Conservation (phyloP, 805 yeast genomes). For the Kodamaea sagamina region DNA sequence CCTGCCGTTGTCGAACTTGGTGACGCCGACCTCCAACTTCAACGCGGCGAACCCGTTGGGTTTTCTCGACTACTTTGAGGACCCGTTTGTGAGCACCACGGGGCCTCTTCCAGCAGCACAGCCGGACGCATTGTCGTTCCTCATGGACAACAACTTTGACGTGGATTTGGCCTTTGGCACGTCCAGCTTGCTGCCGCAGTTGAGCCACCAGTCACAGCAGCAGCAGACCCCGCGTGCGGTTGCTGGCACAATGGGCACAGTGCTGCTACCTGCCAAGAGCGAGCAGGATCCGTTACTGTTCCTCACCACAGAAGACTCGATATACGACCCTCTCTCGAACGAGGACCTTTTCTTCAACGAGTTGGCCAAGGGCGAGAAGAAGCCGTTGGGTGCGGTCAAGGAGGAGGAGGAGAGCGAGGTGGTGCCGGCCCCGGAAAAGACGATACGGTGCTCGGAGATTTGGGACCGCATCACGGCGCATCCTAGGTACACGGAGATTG, state of each 20-base stretch:
- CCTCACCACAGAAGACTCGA: conserved; percentile 57
- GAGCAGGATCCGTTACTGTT: conserved; percentile 44
- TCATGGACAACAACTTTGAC: conserved; percentile 54
- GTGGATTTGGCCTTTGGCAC: conserved; percentile 52
- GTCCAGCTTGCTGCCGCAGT: conserved; percentile 8
- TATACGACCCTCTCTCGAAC: conserved; percentile 54
- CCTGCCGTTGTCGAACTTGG: conserved; percentile 23
- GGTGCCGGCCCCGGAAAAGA: conserved; percentile 69
- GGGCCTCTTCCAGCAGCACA: conserved; percentile 9
- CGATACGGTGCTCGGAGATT: conserved; percentile 78
- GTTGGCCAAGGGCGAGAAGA: conserved; percentile 29
- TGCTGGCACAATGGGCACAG: neutral
- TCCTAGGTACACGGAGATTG: conserved; percentile 90
- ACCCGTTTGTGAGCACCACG: conserved; percentile 21
- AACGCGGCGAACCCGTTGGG: conserved; percentile 20
- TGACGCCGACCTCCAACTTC: conserved; percentile 22
- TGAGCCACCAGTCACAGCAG: neutral
- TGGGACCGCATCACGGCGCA: conserved; percentile 97
- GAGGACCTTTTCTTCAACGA: conserved; percentile 41
- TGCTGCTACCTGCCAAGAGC: conserved; percentile 11
- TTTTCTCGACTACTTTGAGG: conserved; percentile 17
- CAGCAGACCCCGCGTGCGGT: conserved; percentile 1
- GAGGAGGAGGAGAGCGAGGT: conserved; percentile 30
- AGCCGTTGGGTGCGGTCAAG: conserved; percentile 6
- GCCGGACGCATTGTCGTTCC: conserved; percentile 43